Base-by-base conservation (phyloP, 192 early-diverging fungal species). In the Podila minutissima region DNA sequence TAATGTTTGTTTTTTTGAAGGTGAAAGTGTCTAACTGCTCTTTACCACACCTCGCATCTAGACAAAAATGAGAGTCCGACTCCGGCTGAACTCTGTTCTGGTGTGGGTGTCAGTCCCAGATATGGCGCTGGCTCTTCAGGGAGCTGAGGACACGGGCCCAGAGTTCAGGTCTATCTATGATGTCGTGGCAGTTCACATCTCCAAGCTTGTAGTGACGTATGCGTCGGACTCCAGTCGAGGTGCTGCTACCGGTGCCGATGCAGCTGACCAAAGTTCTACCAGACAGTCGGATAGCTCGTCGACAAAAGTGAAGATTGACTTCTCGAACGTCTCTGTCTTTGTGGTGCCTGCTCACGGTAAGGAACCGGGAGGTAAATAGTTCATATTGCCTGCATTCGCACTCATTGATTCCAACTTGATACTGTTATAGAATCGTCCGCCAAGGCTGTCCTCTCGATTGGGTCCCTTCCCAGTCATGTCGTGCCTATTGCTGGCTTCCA, bases 41-140 rank as follows among this genome's bases (percentile, higher is more conserved):
- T n/a, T 55, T 24, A 26, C 53, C 19, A 10, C 24, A 26, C 2
- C 22, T 22, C 9, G 13, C 24, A 55, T 61, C n/a, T 71, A 81
- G 77, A 8, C 49, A 46, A 69, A 31, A 19, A 60, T 71, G 19
- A 60, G 77, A 4, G 41, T 81, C 4, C 66, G 77, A 26, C 71
- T 81, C 12, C 70, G 77, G 15, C 49, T 81, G 24, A 81, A 81
- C 26, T 81, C 77, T 31, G 71, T 81, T 10, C 67, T 69, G 31
- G 20, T 81, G 1, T 81, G 77, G 77, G 66, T 81, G 3, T 81
- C 77, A 3, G 67, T 81, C 4, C 77, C 77, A 57, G 71, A 73
- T 19, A 81, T 81, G 70, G 71, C 66, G 13, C 22, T 55, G 19
- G 20, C 28, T 8, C 57, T 81, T 10, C 37, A 53, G 6, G 77